Conservation (phyloP, 495 filamentous ascomycete genomes). For the Talaromyces proteolyticus region DNA sequence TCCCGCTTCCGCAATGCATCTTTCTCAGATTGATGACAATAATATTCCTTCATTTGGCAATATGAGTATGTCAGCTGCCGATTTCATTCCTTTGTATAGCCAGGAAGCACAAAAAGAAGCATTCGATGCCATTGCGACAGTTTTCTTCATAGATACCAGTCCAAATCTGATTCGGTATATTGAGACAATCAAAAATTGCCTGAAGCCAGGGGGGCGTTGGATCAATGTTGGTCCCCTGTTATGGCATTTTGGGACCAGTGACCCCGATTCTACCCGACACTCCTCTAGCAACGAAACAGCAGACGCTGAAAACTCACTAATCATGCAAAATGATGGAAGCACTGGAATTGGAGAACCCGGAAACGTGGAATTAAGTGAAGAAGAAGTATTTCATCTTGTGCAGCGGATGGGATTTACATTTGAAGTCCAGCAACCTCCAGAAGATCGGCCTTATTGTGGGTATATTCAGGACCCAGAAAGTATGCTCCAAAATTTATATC, state of each 20-base stretch:
- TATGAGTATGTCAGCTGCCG: conserved; percentile 83
- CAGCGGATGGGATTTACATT: conserved; percentile 72
- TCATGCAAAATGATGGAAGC: conserved; percentile 14
- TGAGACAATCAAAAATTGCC: conserved; percentile 69
- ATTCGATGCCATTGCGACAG: conserved; percentile 80
- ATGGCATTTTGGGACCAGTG: conserved; percentile 67
- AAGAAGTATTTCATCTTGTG: conserved; percentile 76
- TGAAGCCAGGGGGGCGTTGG: conserved; percentile 75
- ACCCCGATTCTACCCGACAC: conserved; percentile 23
- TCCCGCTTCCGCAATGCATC: conserved; percentile 49
- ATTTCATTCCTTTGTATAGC: conserved; percentile 75
- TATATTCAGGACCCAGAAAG: conserved; percentile 82
- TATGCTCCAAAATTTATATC: conserved; percentile 79
- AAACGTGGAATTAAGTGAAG: conserved; percentile 78
- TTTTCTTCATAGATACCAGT: conserved; percentile 97
- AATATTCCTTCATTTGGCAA: conserved; percentile 18
- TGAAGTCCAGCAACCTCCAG: conserved; percentile 34
- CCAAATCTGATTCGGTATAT: conserved; percentile 88
- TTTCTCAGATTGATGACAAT: conserved; percentile 16
- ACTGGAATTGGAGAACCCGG: conserved; percentile 77
- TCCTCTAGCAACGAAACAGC: conserved; percentile 7
- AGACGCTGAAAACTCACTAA: conserved; percentile 11
- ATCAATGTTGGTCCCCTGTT: conserved; percentile 86
- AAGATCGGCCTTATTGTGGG: conserved; percentile 52
- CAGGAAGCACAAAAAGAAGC: conserved; percentile 45